Conservation (phyloP, 2,329 filamentous ascomycete species). For the Claviceps citrina region DNA sequence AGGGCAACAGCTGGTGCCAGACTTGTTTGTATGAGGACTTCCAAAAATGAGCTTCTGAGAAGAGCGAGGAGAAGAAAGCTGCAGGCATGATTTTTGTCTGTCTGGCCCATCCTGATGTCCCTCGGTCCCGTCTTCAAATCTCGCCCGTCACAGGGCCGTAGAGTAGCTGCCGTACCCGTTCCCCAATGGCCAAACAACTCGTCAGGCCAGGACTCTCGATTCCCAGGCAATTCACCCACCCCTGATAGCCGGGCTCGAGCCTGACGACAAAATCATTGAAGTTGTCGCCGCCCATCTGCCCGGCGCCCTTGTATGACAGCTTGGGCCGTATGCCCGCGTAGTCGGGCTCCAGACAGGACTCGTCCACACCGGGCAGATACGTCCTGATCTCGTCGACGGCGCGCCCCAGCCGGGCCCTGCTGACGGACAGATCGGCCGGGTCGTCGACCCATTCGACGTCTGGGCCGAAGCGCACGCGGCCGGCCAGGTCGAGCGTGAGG, state of each 20-base stretch:
- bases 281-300: conserved; percentile 45
- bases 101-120: no score
- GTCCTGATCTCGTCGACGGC: conserved; percentile 60
- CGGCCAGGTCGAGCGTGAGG: conserved; percentile 75
- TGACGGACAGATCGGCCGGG: conserved; percentile 55
- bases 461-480: conserved; percentile 78
- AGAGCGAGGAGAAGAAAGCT: background rate
- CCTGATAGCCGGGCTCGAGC: conserved; percentile 60
- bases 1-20: background rate
- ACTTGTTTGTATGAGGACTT: background rate
- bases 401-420: conserved; percentile 41
- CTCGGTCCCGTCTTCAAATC: no score
- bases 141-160: conserved; percentile 19
- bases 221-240: conserved; percentile 79
- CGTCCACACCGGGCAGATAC: conserved; percentile 65
- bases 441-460: conserved; percentile 84
- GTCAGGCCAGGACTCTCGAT: conserved; percentile 92
- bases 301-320: conserved; percentile 43
- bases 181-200: conserved; percentile 69
- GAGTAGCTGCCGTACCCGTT: conserved; percentile 46
- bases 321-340: conserved; percentile 92
- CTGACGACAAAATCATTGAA: conserved; percentile 77
- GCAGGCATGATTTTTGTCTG: no score
- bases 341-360: conserved; percentile 52
- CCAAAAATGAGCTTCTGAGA: background rate